Evolutionary conservation across 2,329 filamentous ascomycete species (phyloP).

Genomic region (Fusarium tuaranense): DNA sequence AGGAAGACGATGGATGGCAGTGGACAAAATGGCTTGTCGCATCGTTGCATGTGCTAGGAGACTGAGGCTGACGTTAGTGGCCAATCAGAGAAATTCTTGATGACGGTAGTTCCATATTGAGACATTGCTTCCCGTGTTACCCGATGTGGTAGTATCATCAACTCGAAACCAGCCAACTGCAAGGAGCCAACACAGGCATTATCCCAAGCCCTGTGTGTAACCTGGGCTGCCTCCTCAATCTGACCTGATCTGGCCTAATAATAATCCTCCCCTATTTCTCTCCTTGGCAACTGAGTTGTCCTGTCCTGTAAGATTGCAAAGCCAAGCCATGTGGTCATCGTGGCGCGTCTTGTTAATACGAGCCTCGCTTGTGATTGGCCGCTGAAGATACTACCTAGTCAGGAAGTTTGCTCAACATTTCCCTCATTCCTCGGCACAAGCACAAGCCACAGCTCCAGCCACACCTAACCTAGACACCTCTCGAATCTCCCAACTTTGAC

Average conservation of each 20-base stretch:
- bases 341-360: not conserved
- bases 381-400: not conserved
- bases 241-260: not conserved
- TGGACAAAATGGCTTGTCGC: not conserved
- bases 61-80: not conserved
- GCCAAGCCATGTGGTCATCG: not conserved
- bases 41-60: not conserved
- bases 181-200: not conserved
- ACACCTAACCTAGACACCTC: not conserved
- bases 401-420: not conserved
- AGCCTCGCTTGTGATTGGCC: not conserved
- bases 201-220: not conserved
- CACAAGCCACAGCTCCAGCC: not conserved
- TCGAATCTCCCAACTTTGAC: not conserved
- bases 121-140: not conserved
- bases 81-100: slow-evolving; percentile 2
- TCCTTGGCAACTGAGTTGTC: not conserved
- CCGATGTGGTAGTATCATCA: not conserved
- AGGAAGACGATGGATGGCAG: not conserved
- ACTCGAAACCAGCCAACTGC: not conserved
- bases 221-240: not conserved
- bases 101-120: not conserved
- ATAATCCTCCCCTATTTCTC: not conserved
- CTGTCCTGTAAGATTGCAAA: not conserved
- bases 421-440: not conserved